Evolutionary conservation across 1,284 basidiomycete species (phyloP), one percentile per base, ranked within the genome.

Genomic region (Ceratorhiza oryzae-sativae): DNA sequence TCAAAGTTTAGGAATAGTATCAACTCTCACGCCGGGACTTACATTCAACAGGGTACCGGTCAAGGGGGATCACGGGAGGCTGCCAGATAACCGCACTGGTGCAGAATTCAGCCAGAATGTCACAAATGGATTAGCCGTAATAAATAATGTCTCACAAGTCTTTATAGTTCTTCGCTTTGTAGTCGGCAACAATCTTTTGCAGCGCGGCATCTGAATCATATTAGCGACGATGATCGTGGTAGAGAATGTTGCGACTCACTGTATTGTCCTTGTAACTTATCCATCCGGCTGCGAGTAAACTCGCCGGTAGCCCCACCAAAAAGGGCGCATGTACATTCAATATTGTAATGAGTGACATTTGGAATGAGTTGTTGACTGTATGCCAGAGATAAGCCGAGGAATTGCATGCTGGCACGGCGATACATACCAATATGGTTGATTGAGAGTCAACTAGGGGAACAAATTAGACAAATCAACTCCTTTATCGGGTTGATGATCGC

Each of bases 231-330:
- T 32, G 8, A 2, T 32, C 9, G 20, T 20, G 20, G 3, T 13
- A 8, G 20, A n/a, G 3, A 45, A n/a, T 13, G 27, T 0, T 18
- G 20, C 8, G 15, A 61, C 72, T 23, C 39, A 72, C 73, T 73
- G 71, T 81, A 81, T 63, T 77, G 76, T 27, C 78, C 77, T 10
- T 77, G 77, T 5, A 81, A 75, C 4, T 77, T 76, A 71, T 81
- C 80, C 80, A 82, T 81, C 71, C 76, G 78, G 15, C 53, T 41
- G 8, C 81, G 76, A 2, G 79, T 80, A 36, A 76, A 77, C 61
- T 80, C 79, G 9, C 80, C 81, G 9, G 77, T 73, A 2, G 77
- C 78, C 30, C 79, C 80, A 0, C 79, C 79, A 3, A 78, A 62
- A 32, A 80, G 70, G 0, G 80, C 80, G 53, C 81, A 81, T 8